Conservation (phyloP, 352 stramenopile species). For the Globisporangium uncinulatum region DNA sequence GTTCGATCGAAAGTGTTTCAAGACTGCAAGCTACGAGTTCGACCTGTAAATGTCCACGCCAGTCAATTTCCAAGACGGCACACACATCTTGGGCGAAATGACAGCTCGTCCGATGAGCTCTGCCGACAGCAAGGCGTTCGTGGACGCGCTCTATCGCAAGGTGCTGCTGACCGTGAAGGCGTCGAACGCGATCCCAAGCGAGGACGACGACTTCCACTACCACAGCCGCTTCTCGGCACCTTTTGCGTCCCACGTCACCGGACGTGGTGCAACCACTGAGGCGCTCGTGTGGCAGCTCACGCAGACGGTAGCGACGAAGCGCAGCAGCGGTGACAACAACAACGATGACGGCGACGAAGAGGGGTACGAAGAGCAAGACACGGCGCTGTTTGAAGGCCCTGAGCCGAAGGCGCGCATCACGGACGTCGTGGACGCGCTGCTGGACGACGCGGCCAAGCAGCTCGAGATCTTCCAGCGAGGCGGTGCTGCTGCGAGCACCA, state of each 20-base stretch:
- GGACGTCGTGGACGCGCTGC: slow-evolving; percentile 72
- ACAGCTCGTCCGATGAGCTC: slow-evolving; percentile 8
- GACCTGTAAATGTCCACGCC: not conserved
- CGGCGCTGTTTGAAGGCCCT: slow-evolving; percentile 66
- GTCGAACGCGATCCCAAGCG: slow-evolving; percentile 66
- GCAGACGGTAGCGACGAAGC: slow-evolving; percentile 1
- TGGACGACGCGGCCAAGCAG: slow-evolving; percentile 79
- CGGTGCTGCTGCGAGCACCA: slow-evolving; percentile 10
- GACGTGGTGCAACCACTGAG: slow-evolving; percentile 33
- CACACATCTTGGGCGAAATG: too few relatives aligned
- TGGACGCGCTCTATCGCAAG: slow-evolving; percentile 65
- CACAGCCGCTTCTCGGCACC: slow-evolving; percentile 68
- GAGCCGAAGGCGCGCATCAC: slow-evolving; percentile 71
- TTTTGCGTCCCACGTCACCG: slow-evolving; percentile 35
- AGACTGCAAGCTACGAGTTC: too few relatives aligned
- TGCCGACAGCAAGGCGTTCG: slow-evolving; percentile 26
- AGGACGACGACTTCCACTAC: slow-evolving; percentile 84
- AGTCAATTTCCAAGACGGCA: too few relatives aligned
- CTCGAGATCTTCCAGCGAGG: slow-evolving; percentile 48
- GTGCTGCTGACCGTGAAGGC: slow-evolving; percentile 77
- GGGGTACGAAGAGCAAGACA: slow-evolving; percentile 39
- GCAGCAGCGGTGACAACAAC: slow-evolving; percentile 14
- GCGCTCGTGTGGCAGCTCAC: slow-evolving; percentile 47
- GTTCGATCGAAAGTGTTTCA: too few relatives aligned
- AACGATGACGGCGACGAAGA: slow-evolving; percentile 22